Evolutionary conservation across 352 stramenopile genomes (phyloP), one percentile per base, ranked within the genome.

Genomic region (Phytophthora sojae): DNA sequence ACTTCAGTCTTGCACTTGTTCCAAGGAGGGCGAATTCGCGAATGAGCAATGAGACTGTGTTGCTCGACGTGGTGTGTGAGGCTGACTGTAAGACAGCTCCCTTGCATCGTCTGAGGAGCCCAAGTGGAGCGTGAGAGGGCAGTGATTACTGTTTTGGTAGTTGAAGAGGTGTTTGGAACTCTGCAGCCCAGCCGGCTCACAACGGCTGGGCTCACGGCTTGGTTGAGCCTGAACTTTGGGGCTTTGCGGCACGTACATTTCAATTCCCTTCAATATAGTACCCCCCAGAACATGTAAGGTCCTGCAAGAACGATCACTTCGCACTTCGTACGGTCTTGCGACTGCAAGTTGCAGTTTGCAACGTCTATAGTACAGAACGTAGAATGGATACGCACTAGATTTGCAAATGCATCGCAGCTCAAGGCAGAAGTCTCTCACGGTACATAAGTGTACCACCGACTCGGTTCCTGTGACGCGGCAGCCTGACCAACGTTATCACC

Each of bases 161-260:
- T 56, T 37, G 25, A 56, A 56, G 50, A 37, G 14, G 9, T 56
- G 50, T 19, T 56, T 56, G 50, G 50, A 56, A 8, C 21, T 56
- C 50, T 56, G 23, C 50, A 56, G 15, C 23, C 12, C 37, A 44
- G 37, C 12, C 37, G 12, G 14, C 12, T 44, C 14, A 29, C 19
- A 11, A 23, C 21, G 12, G 21, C 14, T 17, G 15, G n/a, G 49
- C 49, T 54, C 37, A 45, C 12, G 37, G 37, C 37, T 44, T 17
- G 2, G 37, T 44, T 44, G 12, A 17, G 37, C 35, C 35, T 44
- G 35, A 44, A 44, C 35, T 44, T 44, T 12, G 15, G 35, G 35
- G 35, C 37, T 44, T 44, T 50, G 42, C 42, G 19, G n/a, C 42
- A 50, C 17, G n/a, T 23, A 17, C 0, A 8, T 26, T 26, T 21